A percentile compares a stretch with the other conserved stretches of the same genome.
These are phyloP conservation scores for Colletotrichum gigasporum DNA, from an alignment of 2,329 filamentous ascomycete genomes.

Conservation along the genomic window DNA sequence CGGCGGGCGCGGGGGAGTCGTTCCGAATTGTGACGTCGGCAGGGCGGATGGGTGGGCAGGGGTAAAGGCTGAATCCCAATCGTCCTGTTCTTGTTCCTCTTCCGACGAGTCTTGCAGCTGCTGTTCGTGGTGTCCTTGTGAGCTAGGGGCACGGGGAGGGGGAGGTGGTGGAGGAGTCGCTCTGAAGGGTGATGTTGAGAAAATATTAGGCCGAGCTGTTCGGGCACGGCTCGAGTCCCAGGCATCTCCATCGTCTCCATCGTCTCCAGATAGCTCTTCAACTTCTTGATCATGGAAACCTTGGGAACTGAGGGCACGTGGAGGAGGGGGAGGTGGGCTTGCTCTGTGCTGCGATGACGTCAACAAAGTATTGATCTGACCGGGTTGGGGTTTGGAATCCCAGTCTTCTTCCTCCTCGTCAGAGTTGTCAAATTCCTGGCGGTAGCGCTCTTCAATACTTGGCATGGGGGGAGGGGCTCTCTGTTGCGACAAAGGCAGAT, in stretches of 20 bases:
- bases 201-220: neutral
- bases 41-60: neutral
- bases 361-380: neutral
- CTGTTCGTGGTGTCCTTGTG: neutral
- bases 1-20: neutral
- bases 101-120: conserved; percentile 12
- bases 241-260: neutral
- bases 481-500: neutral
- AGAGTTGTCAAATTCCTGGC: neutral
- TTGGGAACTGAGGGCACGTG: neutral
- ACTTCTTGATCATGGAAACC: neutral
- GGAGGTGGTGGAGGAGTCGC: neutral
- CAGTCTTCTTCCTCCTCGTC: neutral
- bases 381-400: neutral
- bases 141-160: neutral
- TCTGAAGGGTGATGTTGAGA: conserved; percentile 6
- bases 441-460: conserved; percentile 20
- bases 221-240: neutral
- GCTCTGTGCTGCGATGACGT: conserved; percentile 12
- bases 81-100: neutral
- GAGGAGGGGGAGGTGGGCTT: neutral
- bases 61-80: conserved; percentile 5
- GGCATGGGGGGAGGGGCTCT: neutral
- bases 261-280: conserved; percentile 8
- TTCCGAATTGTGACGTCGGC: neutral